Evolutionary conservation across 2,329 filamentous ascomycete genomes (phyloP).

Genomic region (Sporothrix pallida): DNA sequence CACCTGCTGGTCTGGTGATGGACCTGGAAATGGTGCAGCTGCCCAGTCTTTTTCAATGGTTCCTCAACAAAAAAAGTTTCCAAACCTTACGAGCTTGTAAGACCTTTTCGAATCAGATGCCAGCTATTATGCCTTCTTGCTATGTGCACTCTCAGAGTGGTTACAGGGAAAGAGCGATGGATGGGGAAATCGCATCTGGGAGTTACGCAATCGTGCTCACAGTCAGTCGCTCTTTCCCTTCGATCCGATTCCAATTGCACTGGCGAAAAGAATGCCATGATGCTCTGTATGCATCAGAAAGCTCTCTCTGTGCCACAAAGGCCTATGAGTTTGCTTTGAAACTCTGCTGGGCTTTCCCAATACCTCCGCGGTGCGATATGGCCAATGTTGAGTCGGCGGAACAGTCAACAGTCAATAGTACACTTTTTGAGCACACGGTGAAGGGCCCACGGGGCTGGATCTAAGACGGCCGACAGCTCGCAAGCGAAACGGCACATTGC

Average conservation of each 20-base stretch:
- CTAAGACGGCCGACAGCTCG: slow-evolving; percentile 9
- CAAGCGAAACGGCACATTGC: slow-evolving; percentile 23
- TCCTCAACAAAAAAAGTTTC: slow-evolving; percentile 1
- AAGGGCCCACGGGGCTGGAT: slow-evolving; percentile 9
- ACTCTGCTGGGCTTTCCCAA: background rate
- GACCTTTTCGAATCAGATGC: slow-evolving; percentile 28
- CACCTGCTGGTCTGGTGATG: slow-evolving; percentile 16
- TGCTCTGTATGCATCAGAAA: background rate
- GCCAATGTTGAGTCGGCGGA: too few relatives aligned
- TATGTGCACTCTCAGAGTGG: slow-evolving; percentile 13
- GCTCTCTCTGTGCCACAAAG: background rate
- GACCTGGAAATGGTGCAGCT: background rate
- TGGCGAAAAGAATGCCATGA: background rate
- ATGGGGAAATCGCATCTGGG: background rate
- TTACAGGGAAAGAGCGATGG: background rate
- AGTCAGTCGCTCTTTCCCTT: background rate
- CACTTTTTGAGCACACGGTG: background rate
- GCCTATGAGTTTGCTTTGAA: background rate
- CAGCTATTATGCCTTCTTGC: slow-evolving; percentile 7
- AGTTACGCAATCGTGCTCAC: slow-evolving; percentile 18
- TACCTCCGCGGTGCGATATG: slow-evolving; percentile 15
- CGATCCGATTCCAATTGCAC: background rate
- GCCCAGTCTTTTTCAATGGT: background rate
- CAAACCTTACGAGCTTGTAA: background rate
- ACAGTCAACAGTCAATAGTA: background rate